Evolutionary conservation across 345 rosid genomes (phyloP).

Genomic region (Lepidium africanum): DNA sequence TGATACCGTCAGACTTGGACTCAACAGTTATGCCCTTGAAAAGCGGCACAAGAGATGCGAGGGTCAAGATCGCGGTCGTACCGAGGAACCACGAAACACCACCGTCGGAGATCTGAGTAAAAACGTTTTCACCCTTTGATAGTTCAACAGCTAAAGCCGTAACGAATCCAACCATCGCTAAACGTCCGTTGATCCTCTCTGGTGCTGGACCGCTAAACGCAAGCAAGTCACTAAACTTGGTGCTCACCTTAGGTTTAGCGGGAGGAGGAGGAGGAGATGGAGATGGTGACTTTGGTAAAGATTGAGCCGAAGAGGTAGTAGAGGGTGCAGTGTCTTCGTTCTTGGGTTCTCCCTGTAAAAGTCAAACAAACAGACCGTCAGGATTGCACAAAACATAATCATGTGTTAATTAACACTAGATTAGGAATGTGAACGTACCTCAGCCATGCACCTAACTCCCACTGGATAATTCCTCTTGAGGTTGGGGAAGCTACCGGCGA

Average conservation of each 20-base stretch:
- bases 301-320: conserved; percentile 22
- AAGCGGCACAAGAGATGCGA: conserved; percentile 53
- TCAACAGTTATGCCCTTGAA: conserved; percentile 47
- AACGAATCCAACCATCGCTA: conserved; percentile 75
- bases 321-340: conserved; percentile 21
- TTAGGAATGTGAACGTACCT: conserved; percentile 20
- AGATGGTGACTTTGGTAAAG: conserved; percentile 15
- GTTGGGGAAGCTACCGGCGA: conserved; percentile 12
- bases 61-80: conserved; percentile 39
- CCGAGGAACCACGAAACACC: conserved; percentile 53
- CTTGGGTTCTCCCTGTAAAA: conserved; percentile 7
- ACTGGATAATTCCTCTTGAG: conserved; percentile 18
- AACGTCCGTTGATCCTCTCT: conserved; percentile 74
- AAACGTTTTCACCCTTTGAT: conserved; percentile 53
- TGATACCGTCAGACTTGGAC: conserved; percentile 41
- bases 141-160: conserved; percentile 59
- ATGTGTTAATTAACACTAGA: background rate
- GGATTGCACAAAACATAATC: background rate
- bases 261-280: conserved; percentile 18
- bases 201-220: conserved; percentile 81
- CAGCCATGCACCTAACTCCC: conserved; percentile 38
- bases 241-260: conserved; percentile 36
- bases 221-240: conserved; percentile 43
- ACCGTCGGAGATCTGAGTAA: conserved; percentile 46
- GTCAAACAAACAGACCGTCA: background rate